Evolutionary conservation across 192 early-diverging fungal species (phyloP).

Genomic region (Coemansia guatemalensis): DNA sequence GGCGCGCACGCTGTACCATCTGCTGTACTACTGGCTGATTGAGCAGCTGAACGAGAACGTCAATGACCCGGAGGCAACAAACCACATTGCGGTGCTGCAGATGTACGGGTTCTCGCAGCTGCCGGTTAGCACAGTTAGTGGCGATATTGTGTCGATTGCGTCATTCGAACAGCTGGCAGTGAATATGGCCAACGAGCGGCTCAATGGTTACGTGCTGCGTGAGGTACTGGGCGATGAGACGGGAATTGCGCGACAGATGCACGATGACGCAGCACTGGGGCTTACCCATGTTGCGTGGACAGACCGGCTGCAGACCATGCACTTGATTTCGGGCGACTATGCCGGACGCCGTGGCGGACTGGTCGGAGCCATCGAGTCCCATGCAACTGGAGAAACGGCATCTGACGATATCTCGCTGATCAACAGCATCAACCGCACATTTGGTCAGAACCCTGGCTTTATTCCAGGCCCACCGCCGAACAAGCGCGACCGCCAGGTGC

Average conservation of each 20-base stretch:
- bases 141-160: background rate
- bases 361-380: conserved; percentile 28
- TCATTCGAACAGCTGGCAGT: conserved; percentile 69
- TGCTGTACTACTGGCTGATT: conserved; percentile 87
- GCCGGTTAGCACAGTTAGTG: conserved; percentile 5
- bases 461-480: conserved; percentile 27
- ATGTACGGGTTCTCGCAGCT: conserved; percentile 66
- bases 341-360: conserved; percentile 21
- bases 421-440: conserved; percentile 39
- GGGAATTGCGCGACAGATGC: conserved; percentile 32
- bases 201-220: conserved; percentile 50
- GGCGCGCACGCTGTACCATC: conserved; percentile 79
- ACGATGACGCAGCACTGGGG: conserved; percentile 28
- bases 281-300: conserved; percentile 27
- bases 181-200: conserved; percentile 69
- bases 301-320: conserved; percentile 22
- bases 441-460: conserved; percentile 28
- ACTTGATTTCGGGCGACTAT: conserved; percentile 37
- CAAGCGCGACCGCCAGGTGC: conserved; percentile 31
- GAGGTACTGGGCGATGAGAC: conserved; percentile 39
- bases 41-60: conserved; percentile 87
- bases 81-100: conserved; percentile 89
- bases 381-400: conserved; percentile 50
- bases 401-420: conserved; percentile 61
- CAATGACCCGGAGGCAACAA: conserved; percentile 61